phyloP scores from a whole-genome alignment of 1,139 yeast species.

The Protomyces lactucae-debilis region DNA sequence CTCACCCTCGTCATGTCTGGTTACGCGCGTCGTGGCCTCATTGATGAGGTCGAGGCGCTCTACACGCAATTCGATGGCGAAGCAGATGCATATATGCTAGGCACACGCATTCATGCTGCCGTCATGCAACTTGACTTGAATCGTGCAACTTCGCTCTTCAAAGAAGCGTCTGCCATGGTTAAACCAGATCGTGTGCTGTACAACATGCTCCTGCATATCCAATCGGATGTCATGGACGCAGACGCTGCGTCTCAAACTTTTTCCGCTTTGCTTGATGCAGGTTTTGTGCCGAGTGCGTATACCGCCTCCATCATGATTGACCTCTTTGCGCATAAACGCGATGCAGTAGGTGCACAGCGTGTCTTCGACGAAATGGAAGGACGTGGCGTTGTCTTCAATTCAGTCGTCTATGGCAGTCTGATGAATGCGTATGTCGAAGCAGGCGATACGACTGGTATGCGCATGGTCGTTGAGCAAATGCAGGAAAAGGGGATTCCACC shows the following conservation, averaged over 20 bases:
- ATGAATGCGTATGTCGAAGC: slow-evolving; percentile 25
- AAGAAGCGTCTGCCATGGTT: not conserved
- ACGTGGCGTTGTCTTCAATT: slow-evolving; percentile 9
- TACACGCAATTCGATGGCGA: slow-evolving; percentile 3
- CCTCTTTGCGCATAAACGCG: slow-evolving; percentile 10
- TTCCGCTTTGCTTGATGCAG: slow-evolving; percentile 2
- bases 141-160: not conserved
- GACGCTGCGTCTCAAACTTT: not conserved
- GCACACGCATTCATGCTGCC: slow-evolving; percentile 12
- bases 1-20: slow-evolving; percentile 1
- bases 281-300: not conserved
- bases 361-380: slow-evolving; percentile 8
- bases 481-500: not conserved
- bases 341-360: slow-evolving; percentile 11
- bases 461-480: not conserved
- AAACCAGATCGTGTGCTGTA: slow-evolving; percentile 14
- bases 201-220: slow-evolving; percentile 17
- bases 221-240: slow-evolving; percentile 2
- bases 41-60: slow-evolving; percentile 1
- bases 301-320: slow-evolving; percentile 20
- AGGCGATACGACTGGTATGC: slow-evolving; percentile 3
- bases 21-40: slow-evolving; percentile 14
- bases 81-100: slow-evolving; percentile 11
- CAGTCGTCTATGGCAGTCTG: slow-evolving; percentile 5
- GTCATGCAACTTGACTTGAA: slow-evolving; percentile 8